Base-by-base conservation (phyloP, 805 yeast species). In the Kregervanrija fluxuum region DNA sequence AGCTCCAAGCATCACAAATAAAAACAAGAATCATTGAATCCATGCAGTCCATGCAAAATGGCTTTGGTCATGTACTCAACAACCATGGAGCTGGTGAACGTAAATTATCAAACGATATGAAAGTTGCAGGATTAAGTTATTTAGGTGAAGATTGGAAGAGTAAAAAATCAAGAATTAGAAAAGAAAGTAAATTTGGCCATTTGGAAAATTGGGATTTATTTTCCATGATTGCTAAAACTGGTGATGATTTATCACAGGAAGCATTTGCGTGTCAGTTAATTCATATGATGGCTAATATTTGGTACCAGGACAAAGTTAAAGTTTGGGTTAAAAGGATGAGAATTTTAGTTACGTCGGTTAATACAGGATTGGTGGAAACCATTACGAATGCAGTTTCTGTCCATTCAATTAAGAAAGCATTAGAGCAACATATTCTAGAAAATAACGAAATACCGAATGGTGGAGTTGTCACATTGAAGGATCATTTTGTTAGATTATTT, bases 231-330 rank as follows among this genome's bases (percentile, higher is more conserved):
- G 96, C 95, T 11, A 93, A 93, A 59, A 91, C 95, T 30, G 99
- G 99, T 33, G 91, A 85, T 56, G 99, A 93, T 65, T 64, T 93
- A 42, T 85, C 96, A 17, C 99, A 93, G 61, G 99, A 93, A 62
- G 96, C 99, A 0, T 89, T 93, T 70, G 99, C 99, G 0, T 89
- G 96, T 50, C 99, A 93, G 61, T 62, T 93, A 37, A 91, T 93
- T 42, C 83, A 85, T 48, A 83, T 95, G 17, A 86, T 91, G 66
- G 80, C 95, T 1, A 79, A 79, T 41, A 79, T 88, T 37, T 93
- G 98, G 98, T 75, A 77, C 40, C 74, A 70, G 30, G 76, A 77
- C 17, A 71, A 72, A 2, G 79, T 85, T 8, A 81, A 75, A 28
- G 87, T 82, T 4, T 93, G 99, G 98, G 93, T 90, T 3, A 91